These are phyloP conservation scores for Sphagnum fallax DNA, from an alignment of 228 moss, liverwort and hornwort species.

Conservation along the genomic window DNA sequence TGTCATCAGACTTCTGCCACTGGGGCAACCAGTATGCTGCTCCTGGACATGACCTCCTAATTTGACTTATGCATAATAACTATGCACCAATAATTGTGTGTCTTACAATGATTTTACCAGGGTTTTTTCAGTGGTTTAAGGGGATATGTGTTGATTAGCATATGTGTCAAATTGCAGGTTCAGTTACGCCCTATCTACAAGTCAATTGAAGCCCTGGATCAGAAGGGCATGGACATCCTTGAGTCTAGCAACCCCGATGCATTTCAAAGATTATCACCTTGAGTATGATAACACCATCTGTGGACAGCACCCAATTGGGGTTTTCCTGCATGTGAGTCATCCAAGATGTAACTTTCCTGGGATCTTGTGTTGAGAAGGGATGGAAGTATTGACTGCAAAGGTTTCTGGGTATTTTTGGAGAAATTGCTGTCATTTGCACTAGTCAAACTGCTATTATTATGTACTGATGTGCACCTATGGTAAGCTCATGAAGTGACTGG, in stretches of 20 bases:
- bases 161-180: constrained; percentile 35
- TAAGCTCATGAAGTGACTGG: too few relatives aligned
- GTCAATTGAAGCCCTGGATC: constrained; percentile 94
- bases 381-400: not conserved
- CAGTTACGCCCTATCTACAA: constrained; percentile 95
- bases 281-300: constrained; percentile 89
- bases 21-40: constrained; percentile 77
- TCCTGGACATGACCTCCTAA: too few relatives aligned
- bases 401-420: not conserved
- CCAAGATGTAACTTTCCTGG: too few relatives aligned
- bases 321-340: constrained; percentile 68
- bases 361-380: too few relatives aligned
- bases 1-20: constrained; percentile 98
- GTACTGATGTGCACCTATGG: too few relatives aligned
- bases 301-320: constrained; percentile 86
- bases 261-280: constrained; percentile 56
- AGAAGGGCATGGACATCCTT: constrained; percentile 88
- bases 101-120: too few relatives aligned
- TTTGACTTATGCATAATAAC: too few relatives aligned
- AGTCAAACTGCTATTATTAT: too few relatives aligned
- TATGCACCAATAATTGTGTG: too few relatives aligned
- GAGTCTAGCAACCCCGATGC: constrained; percentile 77
- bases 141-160: too few relatives aligned
- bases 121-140: too few relatives aligned
- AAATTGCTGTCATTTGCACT: not conserved